phyloP scores from a whole-genome alignment of 1,284 basidiomycete species.

The Tilletia caries region DNA sequence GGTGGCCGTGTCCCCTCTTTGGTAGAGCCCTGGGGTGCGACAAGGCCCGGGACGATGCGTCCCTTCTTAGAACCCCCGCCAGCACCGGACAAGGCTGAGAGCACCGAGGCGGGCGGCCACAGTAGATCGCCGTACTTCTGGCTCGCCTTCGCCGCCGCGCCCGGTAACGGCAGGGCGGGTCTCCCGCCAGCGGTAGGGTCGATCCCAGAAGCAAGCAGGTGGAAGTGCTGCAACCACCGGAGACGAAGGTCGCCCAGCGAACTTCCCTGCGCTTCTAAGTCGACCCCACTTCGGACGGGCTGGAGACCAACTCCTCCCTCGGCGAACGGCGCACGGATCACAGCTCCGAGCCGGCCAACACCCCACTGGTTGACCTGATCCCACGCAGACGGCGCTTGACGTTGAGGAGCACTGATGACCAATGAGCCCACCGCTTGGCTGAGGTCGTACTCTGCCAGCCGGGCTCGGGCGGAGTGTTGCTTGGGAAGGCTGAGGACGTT shows the following conservation, averaged over 20 bases:
- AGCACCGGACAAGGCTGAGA: not conserved
- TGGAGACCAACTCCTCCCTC: slow-evolving; percentile 18
- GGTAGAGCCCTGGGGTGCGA: not conserved
- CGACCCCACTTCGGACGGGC: not conserved
- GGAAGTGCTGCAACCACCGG: slow-evolving; percentile 49
- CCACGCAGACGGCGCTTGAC: slow-evolving; percentile 32
- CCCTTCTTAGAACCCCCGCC: not conserved
- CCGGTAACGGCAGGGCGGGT: not conserved
- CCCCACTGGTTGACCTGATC: slow-evolving; percentile 37
- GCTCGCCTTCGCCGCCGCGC: not conserved
- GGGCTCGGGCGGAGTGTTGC: slow-evolving; percentile 24
- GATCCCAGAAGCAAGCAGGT: slow-evolving; percentile 35
- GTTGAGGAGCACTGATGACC: slow-evolving; percentile 39
- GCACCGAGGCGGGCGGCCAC: not conserved
- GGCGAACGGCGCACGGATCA: slow-evolving; percentile 22
- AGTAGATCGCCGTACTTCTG: slow-evolving; percentile 1
- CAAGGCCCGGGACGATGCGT: not conserved
- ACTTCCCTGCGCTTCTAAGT: slow-evolving; percentile 45
- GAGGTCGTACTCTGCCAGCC: slow-evolving; percentile 28
- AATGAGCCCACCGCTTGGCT: slow-evolving; percentile 26
- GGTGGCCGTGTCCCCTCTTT: not conserved
- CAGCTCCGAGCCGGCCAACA: slow-evolving; percentile 34
- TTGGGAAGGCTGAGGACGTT: slow-evolving; percentile 32
- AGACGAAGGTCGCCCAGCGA: slow-evolving; percentile 38
- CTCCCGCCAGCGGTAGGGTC: slow-evolving; percentile 14